Base-by-base conservation (phyloP, 768 basidiomycete species). In the Pleurotus sapidus region DNA sequence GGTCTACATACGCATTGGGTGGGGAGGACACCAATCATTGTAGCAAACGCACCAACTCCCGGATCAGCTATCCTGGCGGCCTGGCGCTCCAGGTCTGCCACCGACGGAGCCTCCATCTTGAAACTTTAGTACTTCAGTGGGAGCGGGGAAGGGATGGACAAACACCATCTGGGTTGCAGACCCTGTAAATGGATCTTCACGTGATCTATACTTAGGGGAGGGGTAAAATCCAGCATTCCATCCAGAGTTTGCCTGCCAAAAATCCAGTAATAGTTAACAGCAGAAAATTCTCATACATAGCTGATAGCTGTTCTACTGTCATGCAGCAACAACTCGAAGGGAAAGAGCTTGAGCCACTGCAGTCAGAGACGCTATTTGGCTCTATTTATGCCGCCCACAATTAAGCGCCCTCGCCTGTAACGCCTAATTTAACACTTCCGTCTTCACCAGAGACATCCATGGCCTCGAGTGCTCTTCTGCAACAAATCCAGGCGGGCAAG, bases 401-500 rank as follows among this genome's bases (percentile, higher is more conserved):
- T 34, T 34, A 34, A 11, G 30, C 30, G 30, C 30, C 11, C 30
- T 34, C 30, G 30, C 30, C 30, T 30, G 30, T 30, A 7, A 30
- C 30, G 30, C 30, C 30, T 24, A 7, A 49, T 49, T 49, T 49
- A 49, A 6, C 48, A 34, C 48, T 24, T 23, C 23, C 7, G 42
- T n/a, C 7, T 5, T 45, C 42, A 49, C 20, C 48, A 7, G 11
- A 24, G 11, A 24, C 56, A 48, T 57, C 56, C 57, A 91, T 92
- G 90, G 87, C 88, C 4, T 87, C 86, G 30, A 80, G 80, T 64
- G 91, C 89, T 61, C 80, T 94, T 42, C 72, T 95, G 59, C 82
- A 86, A 59, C 85, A 90, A 65, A 94, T 94, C 39, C 92, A 94
- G 72, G 81, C 87, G 0, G 93, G 94, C 25, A 93, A 82, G 72